Base-by-base conservation (phyloP, 148 eudicot species). In the Fallopia convolvulus region DNA sequence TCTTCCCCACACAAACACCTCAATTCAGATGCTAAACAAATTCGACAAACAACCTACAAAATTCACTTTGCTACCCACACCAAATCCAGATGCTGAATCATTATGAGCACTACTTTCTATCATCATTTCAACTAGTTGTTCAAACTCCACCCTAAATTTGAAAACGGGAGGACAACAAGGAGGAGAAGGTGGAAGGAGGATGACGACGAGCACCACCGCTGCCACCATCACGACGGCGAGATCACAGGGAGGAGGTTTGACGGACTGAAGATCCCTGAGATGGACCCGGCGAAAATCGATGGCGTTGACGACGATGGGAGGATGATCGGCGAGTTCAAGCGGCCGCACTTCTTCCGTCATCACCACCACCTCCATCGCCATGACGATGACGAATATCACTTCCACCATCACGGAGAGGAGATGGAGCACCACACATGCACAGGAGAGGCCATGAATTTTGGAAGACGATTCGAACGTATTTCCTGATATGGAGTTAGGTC, bases 1-100 rank as follows among this genome's bases (percentile, higher is more conserved):
- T 94, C 97, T 78, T 94, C 97, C 39, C 98, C 97, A 77, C 95
- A 94, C 75, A 94, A 84, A 78, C 86, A 81, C 79, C 83, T 87
- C 77, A 94, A 83, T 75, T 94, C 99, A 73, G 90, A 84, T 20
- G 97, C 97, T 92, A 74, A 94, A 94, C 80, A 94, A 86, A 81
- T 86, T 86, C 14, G 96, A 92, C 92, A 92, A 87, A 74, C 97
- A 92, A 61, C 85, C 85, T 58, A 94, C 90, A 72, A 92, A 92
- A 79, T 89, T 88, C 39, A 83, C 82, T 84, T 77, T 87, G 70
- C 63, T 83, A 55, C 20, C 79, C 75, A 63, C 76, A 36, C 21
- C 53, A 48, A 65, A 77, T 21, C 49, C 71, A 6, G 63, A 41
- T 61, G 26, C 75, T 12, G 84, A 48, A 78, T 83, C 75, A 73